These are phyloP conservation scores for Alternaria gansuensis DNA, from an alignment of 2,329 filamentous ascomycete genomes.

Conservation along the genomic window DNA sequence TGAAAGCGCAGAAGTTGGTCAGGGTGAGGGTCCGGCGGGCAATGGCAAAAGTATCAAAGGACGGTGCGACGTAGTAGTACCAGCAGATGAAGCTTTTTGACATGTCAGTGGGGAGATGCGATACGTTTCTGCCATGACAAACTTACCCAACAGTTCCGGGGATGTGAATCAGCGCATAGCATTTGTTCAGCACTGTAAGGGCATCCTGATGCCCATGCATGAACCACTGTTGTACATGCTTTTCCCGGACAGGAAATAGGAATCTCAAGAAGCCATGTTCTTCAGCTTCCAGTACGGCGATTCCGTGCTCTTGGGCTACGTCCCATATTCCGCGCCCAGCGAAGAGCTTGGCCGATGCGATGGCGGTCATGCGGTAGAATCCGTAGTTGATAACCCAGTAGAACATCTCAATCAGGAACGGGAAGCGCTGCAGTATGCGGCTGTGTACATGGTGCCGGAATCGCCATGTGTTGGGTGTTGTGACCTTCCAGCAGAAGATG, in stretches of 20 bases:
- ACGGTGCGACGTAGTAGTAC: constrained; percentile 69
- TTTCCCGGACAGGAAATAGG: constrained; percentile 63
- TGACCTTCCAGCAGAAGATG: constrained; percentile 61
- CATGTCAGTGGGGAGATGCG: constrained; percentile 25
- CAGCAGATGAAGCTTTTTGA: constrained; percentile 66
- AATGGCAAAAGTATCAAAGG: constrained; percentile 56
- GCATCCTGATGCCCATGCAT: constrained; percentile 62
- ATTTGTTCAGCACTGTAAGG: constrained; percentile 66
- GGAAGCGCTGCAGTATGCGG: constrained; percentile 71
- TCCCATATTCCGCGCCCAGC: constrained; percentile 64
- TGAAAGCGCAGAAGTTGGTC: constrained; percentile 64
- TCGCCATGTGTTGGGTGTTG: constrained; percentile 68
- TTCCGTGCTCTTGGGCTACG: constrained; percentile 64
- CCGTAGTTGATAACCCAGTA: constrained; percentile 74
- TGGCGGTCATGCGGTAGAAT: constrained; percentile 69
- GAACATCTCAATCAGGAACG: constrained; percentile 77
- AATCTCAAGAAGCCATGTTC: constrained; percentile 61
- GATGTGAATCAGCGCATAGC: constrained; percentile 68
- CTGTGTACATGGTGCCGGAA: constrained; percentile 69
- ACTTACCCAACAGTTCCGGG: constrained; percentile 67
- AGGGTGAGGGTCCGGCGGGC: constrained; percentile 59
- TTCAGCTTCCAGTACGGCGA: constrained; percentile 65
- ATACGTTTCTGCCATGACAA: background rate
- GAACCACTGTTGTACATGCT: constrained; percentile 66
- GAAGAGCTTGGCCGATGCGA: constrained; percentile 62